Percentiles rank a stretch among this genome's conserved stretches.
Evolutionary conservation across 495 filamentous ascomycete genomes (phyloP).

Genomic region (Aspergillus coremiiformis): DNA sequence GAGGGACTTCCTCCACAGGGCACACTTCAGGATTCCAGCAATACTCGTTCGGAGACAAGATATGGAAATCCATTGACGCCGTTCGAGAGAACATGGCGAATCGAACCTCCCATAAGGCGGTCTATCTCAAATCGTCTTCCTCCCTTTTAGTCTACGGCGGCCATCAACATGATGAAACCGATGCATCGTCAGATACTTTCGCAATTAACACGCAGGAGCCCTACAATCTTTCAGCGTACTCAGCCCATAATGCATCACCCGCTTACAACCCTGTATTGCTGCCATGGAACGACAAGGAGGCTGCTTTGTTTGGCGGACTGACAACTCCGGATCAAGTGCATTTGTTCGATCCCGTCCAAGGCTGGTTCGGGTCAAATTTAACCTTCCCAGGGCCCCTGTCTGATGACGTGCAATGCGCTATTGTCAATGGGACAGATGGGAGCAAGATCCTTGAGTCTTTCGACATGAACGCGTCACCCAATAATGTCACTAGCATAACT

Average conservation of each 20-base stretch:
- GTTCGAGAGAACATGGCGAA: constrained; percentile 52
- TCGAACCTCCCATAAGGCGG: constrained; percentile 65
- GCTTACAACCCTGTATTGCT: constrained; percentile 63
- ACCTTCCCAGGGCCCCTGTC: constrained; percentile 51
- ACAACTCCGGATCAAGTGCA: constrained; percentile 58
- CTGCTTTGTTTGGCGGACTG: constrained; percentile 70
- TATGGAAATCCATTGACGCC: constrained; percentile 64
- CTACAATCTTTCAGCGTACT: constrained; percentile 47
- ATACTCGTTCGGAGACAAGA: constrained; percentile 65
- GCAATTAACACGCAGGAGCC: constrained; percentile 56
- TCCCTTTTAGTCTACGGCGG: constrained; percentile 80
- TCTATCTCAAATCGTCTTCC: constrained; percentile 62
- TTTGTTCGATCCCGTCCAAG: constrained; percentile 44
- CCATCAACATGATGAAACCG: constrained; percentile 45
- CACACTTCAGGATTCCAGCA: constrained; percentile 74
- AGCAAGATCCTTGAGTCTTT: constrained; percentile 80
- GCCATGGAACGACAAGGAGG: constrained; percentile 64
- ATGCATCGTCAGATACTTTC: constrained; percentile 66
- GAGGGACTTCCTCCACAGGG: constrained; percentile 52
- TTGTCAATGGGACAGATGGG: constrained; percentile 65
- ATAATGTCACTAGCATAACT: constrained; percentile 60
- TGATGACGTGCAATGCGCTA: constrained; percentile 50
- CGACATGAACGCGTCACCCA: constrained; percentile 70
- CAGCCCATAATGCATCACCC: constrained; percentile 50
- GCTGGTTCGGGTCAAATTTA: constrained; percentile 59